phyloP scores from a whole-genome alignment of 495 filamentous ascomycete genomes.

The Aspergillus hancockii region DNA sequence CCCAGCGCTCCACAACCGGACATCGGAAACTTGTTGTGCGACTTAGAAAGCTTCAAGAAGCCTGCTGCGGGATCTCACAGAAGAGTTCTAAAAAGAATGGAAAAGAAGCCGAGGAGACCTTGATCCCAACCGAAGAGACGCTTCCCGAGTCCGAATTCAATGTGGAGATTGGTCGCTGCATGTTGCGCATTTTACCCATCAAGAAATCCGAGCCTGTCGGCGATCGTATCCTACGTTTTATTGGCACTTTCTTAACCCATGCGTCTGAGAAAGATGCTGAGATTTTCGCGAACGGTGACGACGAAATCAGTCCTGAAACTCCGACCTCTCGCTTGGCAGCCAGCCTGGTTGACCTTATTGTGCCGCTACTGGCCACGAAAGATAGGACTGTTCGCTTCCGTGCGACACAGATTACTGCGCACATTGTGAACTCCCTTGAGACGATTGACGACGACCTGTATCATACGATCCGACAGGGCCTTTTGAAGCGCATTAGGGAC shows the following conservation, averaged over 20 bases:
- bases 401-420: constrained; percentile 82
- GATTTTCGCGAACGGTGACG: constrained; percentile 42
- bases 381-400: constrained; percentile 93
- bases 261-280: constrained; percentile 74
- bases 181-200: constrained; percentile 77
- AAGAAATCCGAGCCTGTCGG: constrained; percentile 92
- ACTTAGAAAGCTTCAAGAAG: constrained; percentile 83
- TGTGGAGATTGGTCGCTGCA: constrained; percentile 76
- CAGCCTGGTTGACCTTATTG: constrained; percentile 65
- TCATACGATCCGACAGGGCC: constrained; percentile 68
- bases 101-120: constrained; percentile 37
- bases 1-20: constrained; percentile 82
- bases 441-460: constrained; percentile 89
- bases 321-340: constrained; percentile 76
- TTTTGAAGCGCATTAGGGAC: constrained; percentile 84
- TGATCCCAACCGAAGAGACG: constrained; percentile 51
- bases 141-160: constrained; percentile 86
- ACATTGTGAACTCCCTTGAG: constrained; percentile 87
- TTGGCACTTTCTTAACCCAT: constrained; percentile 80
- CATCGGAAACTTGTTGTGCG: constrained; percentile 88
- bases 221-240: constrained; percentile 80
- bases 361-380: constrained; percentile 74
- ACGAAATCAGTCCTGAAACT: constrained; percentile 67
- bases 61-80: constrained; percentile 75
- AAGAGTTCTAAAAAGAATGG: constrained; percentile 49